Evolutionary conservation across 495 filamentous ascomycete species (phyloP).

Genomic region (Aspergillus cavernicola): DNA sequence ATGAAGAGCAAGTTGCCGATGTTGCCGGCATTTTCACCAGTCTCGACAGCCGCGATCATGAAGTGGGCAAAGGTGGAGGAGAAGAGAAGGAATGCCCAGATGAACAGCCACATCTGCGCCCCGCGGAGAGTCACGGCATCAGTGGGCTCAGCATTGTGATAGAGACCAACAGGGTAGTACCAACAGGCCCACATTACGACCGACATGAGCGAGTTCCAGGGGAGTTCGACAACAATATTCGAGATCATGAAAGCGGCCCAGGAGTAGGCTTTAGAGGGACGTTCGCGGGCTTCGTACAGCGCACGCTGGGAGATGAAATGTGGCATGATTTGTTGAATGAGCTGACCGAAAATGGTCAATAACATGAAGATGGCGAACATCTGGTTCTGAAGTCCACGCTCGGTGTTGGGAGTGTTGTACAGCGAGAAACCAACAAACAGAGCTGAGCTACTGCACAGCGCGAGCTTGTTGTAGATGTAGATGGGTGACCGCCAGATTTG

Average conservation of each 20-base stretch:
- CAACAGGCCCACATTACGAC: slow-evolving; percentile 60
- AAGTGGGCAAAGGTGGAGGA: slow-evolving; percentile 63
- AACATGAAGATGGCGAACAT: slow-evolving; percentile 90
- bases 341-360: slow-evolving; percentile 74
- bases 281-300: slow-evolving; percentile 70
- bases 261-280: slow-evolving; percentile 68
- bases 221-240: slow-evolving; percentile 71
- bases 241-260: slow-evolving; percentile 69
- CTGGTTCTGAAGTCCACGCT: slow-evolving; percentile 85
- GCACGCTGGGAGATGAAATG: slow-evolving; percentile 63
- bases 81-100: slow-evolving; percentile 53
- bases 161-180: slow-evolving; percentile 68
- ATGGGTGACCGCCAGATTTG: slow-evolving; percentile 58
- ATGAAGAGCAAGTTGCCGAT: slow-evolving; percentile 59
- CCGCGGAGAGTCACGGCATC: slow-evolving; percentile 46
- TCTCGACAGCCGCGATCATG: slow-evolving; percentile 59
- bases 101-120: slow-evolving; percentile 55
- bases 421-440: slow-evolving; percentile 93
- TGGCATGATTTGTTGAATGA: slow-evolving; percentile 76
- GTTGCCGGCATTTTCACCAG: slow-evolving; percentile 59
- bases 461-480: slow-evolving; percentile 57
- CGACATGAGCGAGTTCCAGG: slow-evolving; percentile 63
- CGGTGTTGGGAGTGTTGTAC: slow-evolving; percentile 66
- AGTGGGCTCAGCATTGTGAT: slow-evolving; percentile 45
- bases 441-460: slow-evolving; percentile 46